A percentile compares a stretch with the other conserved stretches of the same genome.
phyloP scores from a whole-genome alignment of 208 protist species.

The Strigomonas culicis region DNA sequence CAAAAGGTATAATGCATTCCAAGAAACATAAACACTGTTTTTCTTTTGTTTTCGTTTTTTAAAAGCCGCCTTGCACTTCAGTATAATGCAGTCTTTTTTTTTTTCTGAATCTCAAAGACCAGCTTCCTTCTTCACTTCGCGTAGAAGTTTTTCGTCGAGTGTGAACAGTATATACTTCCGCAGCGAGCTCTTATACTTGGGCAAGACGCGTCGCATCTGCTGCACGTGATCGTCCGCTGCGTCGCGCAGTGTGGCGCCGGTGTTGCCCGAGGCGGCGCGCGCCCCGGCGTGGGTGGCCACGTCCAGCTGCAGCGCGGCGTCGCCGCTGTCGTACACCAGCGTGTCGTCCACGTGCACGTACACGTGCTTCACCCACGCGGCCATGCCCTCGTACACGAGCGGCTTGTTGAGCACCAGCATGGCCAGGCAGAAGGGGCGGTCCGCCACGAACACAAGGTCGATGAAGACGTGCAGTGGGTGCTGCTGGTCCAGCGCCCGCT shows the following conservation, averaged over 20 bases:
- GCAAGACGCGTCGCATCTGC: constrained; percentile 5
- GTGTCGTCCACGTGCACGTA: constrained; percentile 57
- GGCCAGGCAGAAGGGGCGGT: constrained; percentile 56
- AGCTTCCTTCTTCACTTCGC: constrained; percentile 18
- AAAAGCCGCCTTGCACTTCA: no score
- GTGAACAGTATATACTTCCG: constrained; percentile 52
- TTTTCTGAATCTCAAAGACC: not conserved
- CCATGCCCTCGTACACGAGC: constrained; percentile 35
- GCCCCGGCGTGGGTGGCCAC: not conserved
- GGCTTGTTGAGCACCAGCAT: constrained; percentile 31
- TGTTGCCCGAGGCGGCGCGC: not conserved
- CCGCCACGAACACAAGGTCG: constrained; percentile 59
- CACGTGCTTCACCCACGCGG: constrained; percentile 49
- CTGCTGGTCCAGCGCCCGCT: not conserved
- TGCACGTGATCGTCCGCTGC: not conserved
- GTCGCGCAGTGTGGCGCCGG: not conserved
- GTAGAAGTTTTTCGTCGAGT: constrained; percentile 33
- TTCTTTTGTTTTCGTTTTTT: constrained; percentile 4
- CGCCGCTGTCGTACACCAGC: constrained; percentile 57
- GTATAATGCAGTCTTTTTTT: not conserved
- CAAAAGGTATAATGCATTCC: not conserved
- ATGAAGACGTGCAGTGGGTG: constrained; percentile 32
- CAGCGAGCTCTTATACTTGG: constrained; percentile 28
- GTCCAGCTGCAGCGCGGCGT: constrained; percentile 24
- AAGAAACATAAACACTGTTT: not conserved